Evolutionary conservation across 768 basidiomycete genomes (phyloP), one percentile per base, ranked within the genome.

Genomic region (Baorangia bicolor): DNA sequence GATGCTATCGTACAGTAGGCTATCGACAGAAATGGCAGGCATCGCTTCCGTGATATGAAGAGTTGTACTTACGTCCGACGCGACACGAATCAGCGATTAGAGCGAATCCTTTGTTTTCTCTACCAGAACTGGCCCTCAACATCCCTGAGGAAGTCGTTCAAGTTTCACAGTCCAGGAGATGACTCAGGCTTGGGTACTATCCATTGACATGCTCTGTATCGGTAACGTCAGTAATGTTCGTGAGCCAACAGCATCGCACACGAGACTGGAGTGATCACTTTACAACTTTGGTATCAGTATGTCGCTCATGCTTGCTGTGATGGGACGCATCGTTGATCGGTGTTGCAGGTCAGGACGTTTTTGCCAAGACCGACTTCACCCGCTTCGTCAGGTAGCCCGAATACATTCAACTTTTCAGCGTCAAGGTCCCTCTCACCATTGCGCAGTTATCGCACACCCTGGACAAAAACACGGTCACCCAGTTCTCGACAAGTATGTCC

Each of bases 51-150:
- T 3, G 67, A 67, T 12, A 62, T 81, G n/a, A 63, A 76, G 4
- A 68, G 63, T 31, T 83, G 81, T 53, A 64, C 81, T 13, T 51
- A 61, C 0, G 62, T 77, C n/a, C 71, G 80, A 5, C 70, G 78
- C 2, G 62, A 75, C 21, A 81, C 74, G n/a, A n/a, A n/a, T n/a
- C n/a, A n/a, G n/a, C n/a, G 3, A 39, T 53, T 20, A 43, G 35
- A 2, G 51, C 43, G 1, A 45, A 33, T 13, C 51, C 55, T 16
- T 38, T 35, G 4, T 56, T 53, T 27, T 35, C 51, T 16, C 8
- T 56, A 37, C 2, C 53, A 8, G 55, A 78, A 21, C 56, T 75
- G 4, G 57, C 66, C 2, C 51, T 80, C 38, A 65, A 77, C 42
- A 61, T 66, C 5, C 55, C 78, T 71, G 73, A 78, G 16, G 66